Conservation (phyloP, 1,139 yeast species). For the Casaregolazyma suthepensis region DNA sequence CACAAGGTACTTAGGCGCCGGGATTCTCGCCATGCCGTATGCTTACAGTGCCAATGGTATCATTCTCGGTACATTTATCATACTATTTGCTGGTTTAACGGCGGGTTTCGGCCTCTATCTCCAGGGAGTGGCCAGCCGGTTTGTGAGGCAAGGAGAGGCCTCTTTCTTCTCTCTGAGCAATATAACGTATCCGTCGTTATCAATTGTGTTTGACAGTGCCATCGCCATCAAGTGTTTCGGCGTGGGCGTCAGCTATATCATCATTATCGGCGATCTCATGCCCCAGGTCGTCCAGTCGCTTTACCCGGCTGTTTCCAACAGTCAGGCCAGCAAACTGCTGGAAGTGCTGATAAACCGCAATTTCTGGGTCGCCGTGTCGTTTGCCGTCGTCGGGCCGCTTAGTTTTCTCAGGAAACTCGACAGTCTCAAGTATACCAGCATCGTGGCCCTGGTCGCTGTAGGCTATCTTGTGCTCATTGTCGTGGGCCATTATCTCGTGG, state of each 20-base stretch:
- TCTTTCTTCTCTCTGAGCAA: constrained; percentile 82
- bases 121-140: constrained; percentile 68
- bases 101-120: constrained; percentile 76
- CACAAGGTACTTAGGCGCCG: constrained; percentile 59
- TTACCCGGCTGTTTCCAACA: constrained; percentile 14
- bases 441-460: constrained; percentile 78
- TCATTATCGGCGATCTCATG: constrained; percentile 84
- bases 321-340: constrained; percentile 9
- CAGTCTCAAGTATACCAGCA: constrained; percentile 76
- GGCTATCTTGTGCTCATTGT: constrained; percentile 74
- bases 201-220: constrained; percentile 78
- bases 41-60: constrained; percentile 86
- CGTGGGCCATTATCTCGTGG: constrained; percentile 49
- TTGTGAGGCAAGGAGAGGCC: constrained; percentile 66
- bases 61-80: constrained; percentile 56
- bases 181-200: constrained; percentile 76
- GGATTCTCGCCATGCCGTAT: constrained; percentile 85
- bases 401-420: constrained; percentile 70
- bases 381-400: constrained; percentile 58
- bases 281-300: constrained; percentile 44
- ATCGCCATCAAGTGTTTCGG: constrained; percentile 92
- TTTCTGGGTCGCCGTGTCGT: constrained; percentile 49
- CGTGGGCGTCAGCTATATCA: constrained; percentile 81
- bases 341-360: constrained; percentile 27
- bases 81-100: constrained; percentile 67